Conservation (phyloP, 2,329 filamentous ascomycete species). For the Chalaropsis ovoidea region DNA sequence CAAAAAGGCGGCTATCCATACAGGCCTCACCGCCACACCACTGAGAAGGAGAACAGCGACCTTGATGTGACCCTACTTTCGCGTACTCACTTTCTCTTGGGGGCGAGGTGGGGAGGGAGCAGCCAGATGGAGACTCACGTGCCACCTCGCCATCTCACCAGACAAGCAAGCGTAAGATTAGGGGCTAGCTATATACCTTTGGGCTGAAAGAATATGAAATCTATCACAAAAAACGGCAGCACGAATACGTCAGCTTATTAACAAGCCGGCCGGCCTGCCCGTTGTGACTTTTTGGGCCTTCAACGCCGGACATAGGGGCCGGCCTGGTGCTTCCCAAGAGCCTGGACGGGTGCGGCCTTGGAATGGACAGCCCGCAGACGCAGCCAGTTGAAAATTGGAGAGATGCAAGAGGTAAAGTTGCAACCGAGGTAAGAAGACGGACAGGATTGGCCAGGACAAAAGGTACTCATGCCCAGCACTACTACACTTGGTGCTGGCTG, state of each 20-base stretch:
- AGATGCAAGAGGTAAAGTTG: not conserved
- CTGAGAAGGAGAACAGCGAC: not conserved
- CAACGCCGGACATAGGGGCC: not conserved
- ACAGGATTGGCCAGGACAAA: not conserved
- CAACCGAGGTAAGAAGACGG: too few relatives aligned
- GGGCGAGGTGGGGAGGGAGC: not conserved
- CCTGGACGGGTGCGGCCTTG: too few relatives aligned
- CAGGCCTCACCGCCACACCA: constrained; percentile 1
- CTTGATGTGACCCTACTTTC: not conserved
- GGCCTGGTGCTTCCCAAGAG: not conserved
- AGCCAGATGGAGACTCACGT: not conserved
- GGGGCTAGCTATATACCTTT: not conserved
- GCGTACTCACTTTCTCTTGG: not conserved
- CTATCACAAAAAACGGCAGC: not conserved
- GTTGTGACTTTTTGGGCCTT: not conserved
- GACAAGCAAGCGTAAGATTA: not conserved
- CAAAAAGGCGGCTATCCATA: not conserved
- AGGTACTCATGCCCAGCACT: not conserved
- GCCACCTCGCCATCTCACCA: not conserved
- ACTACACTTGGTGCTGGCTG: not conserved
- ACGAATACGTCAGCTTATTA: not conserved
- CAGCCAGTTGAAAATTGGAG: not conserved
- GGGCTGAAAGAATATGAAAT: not conserved
- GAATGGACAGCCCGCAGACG: too few relatives aligned
- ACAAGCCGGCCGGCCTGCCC: not conserved